phyloP scores from a whole-genome alignment of 23 red algal genomes.

The Agarophyton chilense region DNA sequence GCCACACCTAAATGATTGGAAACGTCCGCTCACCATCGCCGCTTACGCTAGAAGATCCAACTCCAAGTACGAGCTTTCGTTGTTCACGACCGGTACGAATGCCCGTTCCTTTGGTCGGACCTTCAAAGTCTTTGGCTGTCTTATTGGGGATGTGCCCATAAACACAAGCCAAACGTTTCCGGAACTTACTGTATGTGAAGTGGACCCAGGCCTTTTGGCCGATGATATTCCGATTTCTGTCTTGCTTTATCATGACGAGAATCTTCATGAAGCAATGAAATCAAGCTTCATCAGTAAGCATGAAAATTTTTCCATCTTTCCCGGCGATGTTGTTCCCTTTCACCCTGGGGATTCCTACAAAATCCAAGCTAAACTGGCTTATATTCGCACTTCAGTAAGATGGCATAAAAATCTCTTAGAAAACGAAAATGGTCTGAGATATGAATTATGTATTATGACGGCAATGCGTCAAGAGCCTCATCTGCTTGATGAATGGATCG shows the following conservation, averaged over 20 bases:
- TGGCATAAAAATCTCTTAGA: slow-evolving; percentile 1
- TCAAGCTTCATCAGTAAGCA: not conserved
- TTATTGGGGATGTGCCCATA: slow-evolving; percentile 14
- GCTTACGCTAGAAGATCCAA: slow-evolving; percentile 3
- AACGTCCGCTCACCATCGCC: slow-evolving; percentile 23
- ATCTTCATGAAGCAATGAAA: not conserved
- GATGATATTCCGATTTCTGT: not conserved
- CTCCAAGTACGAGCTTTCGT: slow-evolving; percentile 1
- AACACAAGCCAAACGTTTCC: not conserved
- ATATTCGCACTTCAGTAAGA: not conserved
- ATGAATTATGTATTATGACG: slow-evolving; percentile 52
- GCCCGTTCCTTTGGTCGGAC: slow-evolving; percentile 7
- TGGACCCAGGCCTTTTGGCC: not conserved
- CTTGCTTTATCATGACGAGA: slow-evolving; percentile 16
- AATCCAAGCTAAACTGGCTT: not conserved
- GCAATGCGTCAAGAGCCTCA: slow-evolving; percentile 32
- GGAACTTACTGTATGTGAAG: slow-evolving; percentile 30
- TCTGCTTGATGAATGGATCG: slow-evolving; percentile 36
- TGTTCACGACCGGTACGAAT: slow-evolving; percentile 29
- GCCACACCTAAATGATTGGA: not conserved
- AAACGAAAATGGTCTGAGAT: not conserved
- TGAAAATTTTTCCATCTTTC: not conserved
- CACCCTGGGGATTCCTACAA: not conserved
- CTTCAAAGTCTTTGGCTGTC: slow-evolving; percentile 30
- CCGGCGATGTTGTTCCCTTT: slow-evolving; percentile 2